Percentiles rank a stretch among this genome's conserved stretches.
Conservation (phyloP, 1,284 basidiomycete genomes). For the Sanghuangporus sanghuang region DNA sequence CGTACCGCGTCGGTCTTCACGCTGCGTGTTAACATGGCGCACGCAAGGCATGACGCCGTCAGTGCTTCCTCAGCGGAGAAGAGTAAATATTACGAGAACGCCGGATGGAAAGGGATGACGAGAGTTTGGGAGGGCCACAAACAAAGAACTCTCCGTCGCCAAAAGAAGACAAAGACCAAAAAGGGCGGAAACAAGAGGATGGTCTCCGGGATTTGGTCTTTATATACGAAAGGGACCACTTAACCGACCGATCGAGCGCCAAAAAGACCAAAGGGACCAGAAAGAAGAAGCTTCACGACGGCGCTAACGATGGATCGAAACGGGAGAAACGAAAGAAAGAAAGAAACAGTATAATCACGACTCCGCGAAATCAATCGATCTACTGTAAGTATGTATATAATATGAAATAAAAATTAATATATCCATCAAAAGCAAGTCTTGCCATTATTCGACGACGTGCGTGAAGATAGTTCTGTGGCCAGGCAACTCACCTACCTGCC, state of each 20-base stretch:
- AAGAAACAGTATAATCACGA: background rate
- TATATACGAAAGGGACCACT: background rate
- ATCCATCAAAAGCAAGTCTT: constrained; percentile 4
- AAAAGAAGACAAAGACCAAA: background rate
- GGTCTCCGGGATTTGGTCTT: background rate
- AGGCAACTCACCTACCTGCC: background rate
- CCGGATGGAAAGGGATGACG: background rate
- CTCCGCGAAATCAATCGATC: background rate
- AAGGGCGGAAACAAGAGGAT: background rate
- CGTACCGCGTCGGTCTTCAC: background rate
- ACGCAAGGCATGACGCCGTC: background rate
- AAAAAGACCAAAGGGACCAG: background rate
- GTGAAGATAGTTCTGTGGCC: background rate
- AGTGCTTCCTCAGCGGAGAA: background rate
- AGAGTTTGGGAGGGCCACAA: background rate
- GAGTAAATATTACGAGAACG: background rate
- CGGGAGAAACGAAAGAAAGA: background rate
- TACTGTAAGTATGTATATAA: background rate
- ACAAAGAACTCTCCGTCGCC: background rate
- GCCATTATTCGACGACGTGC: constrained; percentile 1
- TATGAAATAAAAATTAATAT: background rate
- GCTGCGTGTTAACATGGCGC: background rate
- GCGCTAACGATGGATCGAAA: background rate
- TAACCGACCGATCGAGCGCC: background rate
- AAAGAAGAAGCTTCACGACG: background rate